Evolutionary conservation across 108 stramenopile genomes (phyloP), one percentile per base, ranked within the genome.

Genomic region (Licmophora abbreviata): DNA sequence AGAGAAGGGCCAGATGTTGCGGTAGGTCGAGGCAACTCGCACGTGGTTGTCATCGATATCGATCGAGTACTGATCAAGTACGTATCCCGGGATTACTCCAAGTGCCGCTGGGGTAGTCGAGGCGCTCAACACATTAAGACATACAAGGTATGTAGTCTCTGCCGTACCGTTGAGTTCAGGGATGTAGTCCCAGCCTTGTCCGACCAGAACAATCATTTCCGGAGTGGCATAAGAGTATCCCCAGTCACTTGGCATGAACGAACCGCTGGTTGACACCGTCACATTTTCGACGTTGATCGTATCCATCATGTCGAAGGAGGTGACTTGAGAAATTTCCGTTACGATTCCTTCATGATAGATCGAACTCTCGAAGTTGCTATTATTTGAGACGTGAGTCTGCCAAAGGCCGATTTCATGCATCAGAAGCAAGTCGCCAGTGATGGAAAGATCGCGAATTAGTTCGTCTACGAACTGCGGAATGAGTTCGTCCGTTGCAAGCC

Each of bases 11-110:
- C 45, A 34, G 24, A 45, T 22, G 4, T 3, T 32, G 3, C 15
- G 22, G 18, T 57, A 29, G 10, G 79, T 73, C 0, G 71, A 70
- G 7, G 74, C 79, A 44, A 73, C 64, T 29, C 74, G 56, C 11
- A 81, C 26, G 22, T 69, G 50, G 28, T 57, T 47, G 9, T 58
- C 43, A 25, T 48, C 43, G 37, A 66, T 46, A 44, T 70, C 68
- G 12, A 81, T 18, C 1, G 69, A 59, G 37, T 66, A 73, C 40
- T 58, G 59, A 56, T 63, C 67, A 51, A 81, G 34, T 5, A 69
- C 28, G 22, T 66, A 61, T 45, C 79, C 79, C 33, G 48, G 29
- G 14, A 76, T 64, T 17, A 24, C 32, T 9, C 73, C 73, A n/a
- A 71, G 14, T 14, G 64, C 29, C 2, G 17, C 45, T 38, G 63